Percentiles rank a stretch among this genome's conserved stretches.
Conservation (phyloP, 2,329 filamentous ascomycete genomes). For the Emericellopsis atlantica region DNA sequence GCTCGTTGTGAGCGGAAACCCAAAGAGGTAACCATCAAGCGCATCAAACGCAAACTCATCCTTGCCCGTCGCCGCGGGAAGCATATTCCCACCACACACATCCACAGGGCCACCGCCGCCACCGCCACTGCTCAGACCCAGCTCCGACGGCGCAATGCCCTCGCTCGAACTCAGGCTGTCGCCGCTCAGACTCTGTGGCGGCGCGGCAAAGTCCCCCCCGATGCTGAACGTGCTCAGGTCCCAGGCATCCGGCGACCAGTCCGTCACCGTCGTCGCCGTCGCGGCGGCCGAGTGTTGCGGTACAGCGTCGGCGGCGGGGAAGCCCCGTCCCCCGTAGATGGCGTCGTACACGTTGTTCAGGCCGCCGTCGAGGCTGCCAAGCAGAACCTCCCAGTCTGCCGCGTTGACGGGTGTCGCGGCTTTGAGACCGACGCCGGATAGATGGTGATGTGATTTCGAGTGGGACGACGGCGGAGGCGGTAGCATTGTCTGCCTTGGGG, state of each 20-base stretch:
- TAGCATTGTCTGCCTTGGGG: conserved; percentile 27
- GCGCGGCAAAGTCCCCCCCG: conserved; percentile 20
- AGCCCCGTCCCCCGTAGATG: conserved; percentile 55
- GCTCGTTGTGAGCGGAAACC: too few species aligned
- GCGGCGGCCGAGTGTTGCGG: not conserved
- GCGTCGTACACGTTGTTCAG: conserved; percentile 75
- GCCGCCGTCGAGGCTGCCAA: conserved; percentile 69
- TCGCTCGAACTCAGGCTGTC: conserved; percentile 45
- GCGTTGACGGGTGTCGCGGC: conserved; percentile 35
- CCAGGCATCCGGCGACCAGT: conserved; percentile 47
- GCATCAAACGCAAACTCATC: not conserved
- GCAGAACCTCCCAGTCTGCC: conserved; percentile 70
- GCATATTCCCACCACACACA: conserved; percentile 14
- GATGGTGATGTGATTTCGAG: conserved; percentile 12
- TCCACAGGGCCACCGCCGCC: conserved; percentile 12
- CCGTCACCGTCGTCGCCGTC: conserved; percentile 16
- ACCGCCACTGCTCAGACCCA: conserved; percentile 26
- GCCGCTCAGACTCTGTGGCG: conserved; percentile 42
- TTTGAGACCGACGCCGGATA: not conserved
- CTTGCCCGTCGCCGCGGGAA: not conserved
- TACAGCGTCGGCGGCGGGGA: conserved; percentile 25
- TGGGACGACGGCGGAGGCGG: conserved; percentile 6
- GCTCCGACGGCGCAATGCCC: conserved; percentile 31
- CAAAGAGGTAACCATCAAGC: not conserved
- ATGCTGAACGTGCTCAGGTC: conserved; percentile 38